Conservation (phyloP, 2,329 filamentous ascomycete species). For the Penicillium sp. region DNA sequence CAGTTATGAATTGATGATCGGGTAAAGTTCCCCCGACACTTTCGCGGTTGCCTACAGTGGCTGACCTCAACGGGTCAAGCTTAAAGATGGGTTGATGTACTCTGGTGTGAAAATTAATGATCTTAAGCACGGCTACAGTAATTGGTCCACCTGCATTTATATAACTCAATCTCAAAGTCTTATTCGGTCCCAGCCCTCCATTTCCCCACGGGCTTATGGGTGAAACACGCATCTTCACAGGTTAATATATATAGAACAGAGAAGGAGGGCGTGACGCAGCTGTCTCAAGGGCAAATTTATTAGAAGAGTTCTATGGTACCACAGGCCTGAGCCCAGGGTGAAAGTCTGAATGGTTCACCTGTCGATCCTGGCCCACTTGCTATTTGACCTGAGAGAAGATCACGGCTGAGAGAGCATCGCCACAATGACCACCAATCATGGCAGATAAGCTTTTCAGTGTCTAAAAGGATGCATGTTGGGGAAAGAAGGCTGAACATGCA, state of each 20-base stretch:
- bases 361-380: slow-evolving; percentile 22
- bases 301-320: not conserved
- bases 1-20: no score
- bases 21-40: not conserved
- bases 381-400: not conserved
- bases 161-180: not conserved
- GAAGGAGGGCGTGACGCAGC: slow-evolving; percentile 16
- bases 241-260: slow-evolving; percentile 19
- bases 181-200: not conserved
- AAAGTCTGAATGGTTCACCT: slow-evolving; percentile 9
- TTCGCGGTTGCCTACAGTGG: not conserved
- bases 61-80: not conserved
- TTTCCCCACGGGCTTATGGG: not conserved
- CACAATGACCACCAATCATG: slow-evolving; percentile 7
- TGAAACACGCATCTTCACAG: slow-evolving; percentile 2
- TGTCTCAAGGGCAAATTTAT: slow-evolving; percentile 6
- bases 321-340: slow-evolving; percentile 8
- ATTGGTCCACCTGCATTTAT: not conserved
- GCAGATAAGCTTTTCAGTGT: slow-evolving; percentile 19
- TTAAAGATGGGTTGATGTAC: no score
- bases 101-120: no score
- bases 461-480: not conserved
- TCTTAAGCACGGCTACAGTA: no score
- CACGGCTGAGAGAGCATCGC: slow-evolving; percentile 12
- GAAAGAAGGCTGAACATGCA: not conserved